phyloP scores from a whole-genome alignment of 805 yeast genomes.

The Saccharomycopsis schoenii region DNA sequence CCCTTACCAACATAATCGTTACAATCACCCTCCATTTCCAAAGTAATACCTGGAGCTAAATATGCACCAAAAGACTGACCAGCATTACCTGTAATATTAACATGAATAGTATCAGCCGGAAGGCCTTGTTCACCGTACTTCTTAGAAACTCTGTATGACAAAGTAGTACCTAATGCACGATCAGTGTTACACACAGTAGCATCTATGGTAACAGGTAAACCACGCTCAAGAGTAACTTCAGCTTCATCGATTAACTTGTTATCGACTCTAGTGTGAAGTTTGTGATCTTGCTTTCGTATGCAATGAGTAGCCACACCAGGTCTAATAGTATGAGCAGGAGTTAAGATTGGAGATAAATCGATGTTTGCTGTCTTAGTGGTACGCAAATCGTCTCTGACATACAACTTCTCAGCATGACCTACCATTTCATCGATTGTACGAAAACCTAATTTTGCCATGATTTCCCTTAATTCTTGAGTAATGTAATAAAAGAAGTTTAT shows the following conservation, averaged over 20 bases:
- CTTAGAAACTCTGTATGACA: slow-evolving; percentile 89
- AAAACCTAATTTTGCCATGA: slow-evolving; percentile 94
- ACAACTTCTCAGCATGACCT: slow-evolving; percentile 88
- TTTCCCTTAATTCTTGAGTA: slow-evolving; percentile 81
- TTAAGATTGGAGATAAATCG: slow-evolving; percentile 85
- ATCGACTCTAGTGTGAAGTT: slow-evolving; percentile 85
- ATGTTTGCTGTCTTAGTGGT: slow-evolving; percentile 85
- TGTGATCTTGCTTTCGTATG: slow-evolving; percentile 89
- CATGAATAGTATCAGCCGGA: slow-evolving; percentile 95
- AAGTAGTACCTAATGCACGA: slow-evolving; percentile 90
- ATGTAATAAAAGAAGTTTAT: slow-evolving; percentile 94
- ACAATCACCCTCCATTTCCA: slow-evolving; percentile 94
- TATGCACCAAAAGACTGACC: slow-evolving; percentile 99
- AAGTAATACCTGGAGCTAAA: slow-evolving; percentile 90
- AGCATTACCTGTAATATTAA: slow-evolving; percentile 83
- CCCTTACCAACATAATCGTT: slow-evolving; percentile 98
- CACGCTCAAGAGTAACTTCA: slow-evolving; percentile 88
- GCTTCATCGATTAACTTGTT: slow-evolving; percentile 95
- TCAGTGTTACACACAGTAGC: slow-evolving; percentile 93
- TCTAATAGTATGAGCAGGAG: slow-evolving; percentile 93
- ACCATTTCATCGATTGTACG: slow-evolving; percentile 96
- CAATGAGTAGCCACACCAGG: slow-evolving; percentile 95
- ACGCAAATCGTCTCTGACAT: slow-evolving; percentile 74
- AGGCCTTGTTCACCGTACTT: slow-evolving; percentile 86
- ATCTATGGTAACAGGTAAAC: slow-evolving; percentile 91